Evolutionary conservation across 345 rosid genomes (phyloP).

Genomic region (Diplotaxis tenuifolia): DNA sequence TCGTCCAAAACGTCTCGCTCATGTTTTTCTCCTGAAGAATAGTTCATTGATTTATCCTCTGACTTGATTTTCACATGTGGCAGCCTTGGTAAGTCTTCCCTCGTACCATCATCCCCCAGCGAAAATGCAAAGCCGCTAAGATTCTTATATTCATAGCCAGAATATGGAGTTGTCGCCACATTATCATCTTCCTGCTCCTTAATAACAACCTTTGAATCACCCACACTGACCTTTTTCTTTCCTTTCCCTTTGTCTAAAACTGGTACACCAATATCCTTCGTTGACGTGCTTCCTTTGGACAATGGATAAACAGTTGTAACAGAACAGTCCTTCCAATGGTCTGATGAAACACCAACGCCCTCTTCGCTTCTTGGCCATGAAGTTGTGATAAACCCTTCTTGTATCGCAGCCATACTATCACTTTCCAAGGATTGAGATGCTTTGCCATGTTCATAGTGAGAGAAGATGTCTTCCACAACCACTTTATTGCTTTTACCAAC

Average conservation of each 20-base stretch:
- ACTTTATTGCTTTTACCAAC: conserved; percentile 7
- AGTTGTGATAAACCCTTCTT: conserved; percentile 40
- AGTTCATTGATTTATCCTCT: conserved; percentile 62
- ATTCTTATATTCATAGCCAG: conserved; percentile 44
- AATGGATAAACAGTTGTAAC: conserved; percentile 70
- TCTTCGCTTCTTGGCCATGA: conserved; percentile 56
- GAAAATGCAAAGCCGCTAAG: conserved; percentile 46
- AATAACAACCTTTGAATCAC: conserved; percentile 49
- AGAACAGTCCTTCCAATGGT: conserved; percentile 70
- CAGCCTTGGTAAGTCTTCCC: conserved; percentile 82
- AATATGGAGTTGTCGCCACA: conserved; percentile 63
- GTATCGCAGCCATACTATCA: conserved; percentile 14
- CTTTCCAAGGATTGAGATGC: conserved; percentile 18
- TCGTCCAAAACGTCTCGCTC: conserved; percentile 57
- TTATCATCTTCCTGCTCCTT: conserved; percentile 86
- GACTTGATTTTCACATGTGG: conserved; percentile 93
- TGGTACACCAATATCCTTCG: conserved; percentile 38
- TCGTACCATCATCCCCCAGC: conserved; percentile 50
- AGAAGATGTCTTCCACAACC: conserved; percentile 13
- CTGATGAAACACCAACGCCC: conserved; percentile 45
- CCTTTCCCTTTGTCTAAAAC: conserved; percentile 57
- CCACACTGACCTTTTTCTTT: conserved; percentile 51
- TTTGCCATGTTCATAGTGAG: conserved; percentile 18
- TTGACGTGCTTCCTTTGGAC: conserved; percentile 48
- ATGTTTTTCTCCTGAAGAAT: conserved; percentile 77